These are phyloP conservation scores for Filosporella fistucella DNA, from an alignment of 495 filamentous ascomycete species.

Conservation along the genomic window DNA sequence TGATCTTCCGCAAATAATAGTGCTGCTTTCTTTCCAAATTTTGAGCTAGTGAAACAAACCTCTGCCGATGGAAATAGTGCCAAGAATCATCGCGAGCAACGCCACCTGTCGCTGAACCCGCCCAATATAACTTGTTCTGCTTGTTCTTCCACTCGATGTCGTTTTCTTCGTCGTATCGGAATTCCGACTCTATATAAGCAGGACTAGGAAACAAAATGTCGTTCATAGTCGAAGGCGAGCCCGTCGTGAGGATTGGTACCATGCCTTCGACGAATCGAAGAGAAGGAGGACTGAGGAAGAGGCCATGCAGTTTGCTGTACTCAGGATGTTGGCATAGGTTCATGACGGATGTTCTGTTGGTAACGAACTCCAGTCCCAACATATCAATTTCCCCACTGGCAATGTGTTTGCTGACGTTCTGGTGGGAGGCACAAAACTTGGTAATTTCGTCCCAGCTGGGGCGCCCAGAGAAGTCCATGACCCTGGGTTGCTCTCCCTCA, in stretches of 20 bases:
- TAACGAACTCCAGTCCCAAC: neutral
- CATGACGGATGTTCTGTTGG: neutral
- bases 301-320: neutral
- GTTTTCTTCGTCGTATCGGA: constrained; percentile 30
- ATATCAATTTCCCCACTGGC: no score
- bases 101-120: constrained; percentile 45
- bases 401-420: neutral
- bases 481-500: neutral
- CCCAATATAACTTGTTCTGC: constrained; percentile 40
- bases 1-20: neutral
- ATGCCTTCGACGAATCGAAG: constrained; percentile 5
- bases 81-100: constrained; percentile 29
- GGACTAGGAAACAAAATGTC: constrained; percentile 35
- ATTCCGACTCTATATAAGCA: constrained; percentile 27
- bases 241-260: constrained; percentile 35
- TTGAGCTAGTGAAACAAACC: constrained; percentile 32
- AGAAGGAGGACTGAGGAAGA: neutral
- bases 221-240: constrained; percentile 28
- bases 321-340: neutral
- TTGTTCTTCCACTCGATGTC: constrained; percentile 20
- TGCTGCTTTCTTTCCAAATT: constrained; percentile 12
- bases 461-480: neutral
- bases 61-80: constrained; percentile 40
- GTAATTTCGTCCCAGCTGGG: neutral
- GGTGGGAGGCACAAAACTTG: neutral